These are phyloP conservation scores for Boletus speciosus DNA, from an alignment of 768 basidiomycete genomes.

Conservation along the genomic window DNA sequence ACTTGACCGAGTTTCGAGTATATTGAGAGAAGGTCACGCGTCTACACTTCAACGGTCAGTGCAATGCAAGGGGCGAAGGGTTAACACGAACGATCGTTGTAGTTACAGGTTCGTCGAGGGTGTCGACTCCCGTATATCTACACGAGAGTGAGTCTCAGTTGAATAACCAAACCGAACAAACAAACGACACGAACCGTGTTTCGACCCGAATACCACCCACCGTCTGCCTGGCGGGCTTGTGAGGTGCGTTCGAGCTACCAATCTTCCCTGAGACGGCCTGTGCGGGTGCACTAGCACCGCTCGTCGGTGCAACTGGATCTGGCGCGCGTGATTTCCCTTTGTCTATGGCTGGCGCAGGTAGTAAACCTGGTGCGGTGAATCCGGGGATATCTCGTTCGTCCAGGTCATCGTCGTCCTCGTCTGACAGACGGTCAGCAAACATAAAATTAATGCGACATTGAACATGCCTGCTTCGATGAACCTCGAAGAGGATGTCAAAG, in stretches of 20 bases:
- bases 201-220: constrained; percentile 88
- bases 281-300: constrained; percentile 30
- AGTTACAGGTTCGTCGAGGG: constrained; percentile 88
- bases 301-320: constrained; percentile 47
- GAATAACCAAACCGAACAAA: not conserved
- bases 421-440: constrained; percentile 26
- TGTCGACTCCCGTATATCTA: constrained; percentile 77
- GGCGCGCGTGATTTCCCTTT: constrained; percentile 73
- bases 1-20: constrained; percentile 93
- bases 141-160: not conserved
- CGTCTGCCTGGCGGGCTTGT: constrained; percentile 52
- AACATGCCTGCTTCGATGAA: constrained; percentile 75
- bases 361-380: constrained; percentile 63
- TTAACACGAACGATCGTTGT: constrained; percentile 74
- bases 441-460: not conserved
- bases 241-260: constrained; percentile 45
- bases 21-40: constrained; percentile 85
- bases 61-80: constrained; percentile 1
- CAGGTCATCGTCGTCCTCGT: constrained; percentile 74
- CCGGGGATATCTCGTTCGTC: constrained; percentile 81
- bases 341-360: constrained; percentile 44
- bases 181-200: constrained; percentile 59
- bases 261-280: constrained; percentile 68
- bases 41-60: constrained; percentile 42
- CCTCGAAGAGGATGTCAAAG: constrained; percentile 61